Base-by-base conservation (phyloP, 208 protist genomes). In the Naegleria fowleri region DNA sequence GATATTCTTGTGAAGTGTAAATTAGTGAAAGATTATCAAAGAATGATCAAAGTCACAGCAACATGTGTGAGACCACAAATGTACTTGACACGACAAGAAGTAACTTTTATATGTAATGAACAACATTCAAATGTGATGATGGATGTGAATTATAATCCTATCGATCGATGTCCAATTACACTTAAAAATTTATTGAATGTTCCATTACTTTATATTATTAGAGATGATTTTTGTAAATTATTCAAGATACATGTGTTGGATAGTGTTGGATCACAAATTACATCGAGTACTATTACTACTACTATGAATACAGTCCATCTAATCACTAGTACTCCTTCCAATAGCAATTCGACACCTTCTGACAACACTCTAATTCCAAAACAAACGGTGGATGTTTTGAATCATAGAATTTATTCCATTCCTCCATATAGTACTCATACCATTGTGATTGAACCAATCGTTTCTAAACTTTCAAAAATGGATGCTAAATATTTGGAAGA, bases 21-120 rank as follows among this genome's bases (percentile, higher is more conserved):
- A 58, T 58, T 88, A 38, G 5, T 88, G 11, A 88, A 88, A 38
- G 84, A 88, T 38, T 88, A 88, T 55, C 39, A 88, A 55, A 25
- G 41, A 58, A 38, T 52, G 6, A 36, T 88, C 5, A 48, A 51
- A 58, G 13, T 88, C 0, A 51, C 9, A 55, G 39, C 84, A 25
- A 88, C 16, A 25, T 58, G 39, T 88, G 22, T 36, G 5, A 29
- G 9, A 58, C 84, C 84, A 39, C 41, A 52, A 88, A 88, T 88
- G 39, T n/a, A 88, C 11, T 29, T 88, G 9, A n/a, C 25, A n/a
- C 0, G 25, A 39, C 15, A 25, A 33, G 43, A 55, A 33, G 6
- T 88, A 33, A 48, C 41, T 4, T 88, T 88, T 55, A 25, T 85
- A 15, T 9, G 38, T 6, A 41, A 85, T 39, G 84, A 58, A 6